Percentiles rank a stretch among this genome's conserved stretches.
phyloP scores from a whole-genome alignment of 176 grass and related monocot species.

The Tillandsia leiboldiana region DNA sequence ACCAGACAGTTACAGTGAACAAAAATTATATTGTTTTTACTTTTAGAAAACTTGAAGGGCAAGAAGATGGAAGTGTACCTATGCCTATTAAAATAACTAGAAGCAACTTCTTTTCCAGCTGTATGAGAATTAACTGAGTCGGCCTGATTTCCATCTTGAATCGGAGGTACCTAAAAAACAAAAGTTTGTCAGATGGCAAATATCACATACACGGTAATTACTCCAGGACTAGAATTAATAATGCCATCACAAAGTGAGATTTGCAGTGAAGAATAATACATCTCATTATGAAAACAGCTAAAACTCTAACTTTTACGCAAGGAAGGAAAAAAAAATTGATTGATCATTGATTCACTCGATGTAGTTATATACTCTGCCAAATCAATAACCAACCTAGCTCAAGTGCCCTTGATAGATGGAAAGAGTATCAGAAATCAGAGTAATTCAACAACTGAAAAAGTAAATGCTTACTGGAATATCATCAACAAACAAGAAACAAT shows the following conservation, averaged over 20 bases:
- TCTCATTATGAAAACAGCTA: no score
- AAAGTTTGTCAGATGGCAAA: neutral
- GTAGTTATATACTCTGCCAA: neutral
- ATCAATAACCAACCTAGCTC: neutral
- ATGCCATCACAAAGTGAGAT: no score
- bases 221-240: neutral
- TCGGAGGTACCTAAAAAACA: neutral
- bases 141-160: neutral
- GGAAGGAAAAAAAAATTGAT: neutral
- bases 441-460: neutral
- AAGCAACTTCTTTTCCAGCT: neutral
- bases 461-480: neutral
- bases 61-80: slow-evolving; percentile 2
- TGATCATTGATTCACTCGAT: neutral
- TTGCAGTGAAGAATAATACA: no score
- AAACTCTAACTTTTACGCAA: neutral
- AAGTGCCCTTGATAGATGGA: neutral
- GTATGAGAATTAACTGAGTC: slow-evolving; percentile 2
- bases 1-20: slow-evolving; percentile 3
- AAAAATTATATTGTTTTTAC: neutral
- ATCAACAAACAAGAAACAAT: neutral
- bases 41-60: neutral
- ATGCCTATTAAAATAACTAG: neutral
- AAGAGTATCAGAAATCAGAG: neutral
- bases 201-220: neutral